Conservation (phyloP, 148 eudicot species). For the Fagopyrum esculentum region DNA sequence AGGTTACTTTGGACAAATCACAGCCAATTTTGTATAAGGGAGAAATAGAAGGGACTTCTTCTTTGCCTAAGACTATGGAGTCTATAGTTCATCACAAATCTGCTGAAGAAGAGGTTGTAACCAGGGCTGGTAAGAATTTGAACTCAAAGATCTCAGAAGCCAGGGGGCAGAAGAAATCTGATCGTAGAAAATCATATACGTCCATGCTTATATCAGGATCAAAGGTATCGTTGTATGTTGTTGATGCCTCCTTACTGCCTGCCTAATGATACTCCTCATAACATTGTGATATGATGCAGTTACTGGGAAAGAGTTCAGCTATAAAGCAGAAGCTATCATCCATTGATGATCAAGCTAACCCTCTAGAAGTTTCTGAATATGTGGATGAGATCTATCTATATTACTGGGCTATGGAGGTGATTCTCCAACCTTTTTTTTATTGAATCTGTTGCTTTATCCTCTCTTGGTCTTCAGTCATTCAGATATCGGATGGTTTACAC, state of each 20-base stretch:
- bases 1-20: slow-evolving; percentile 20
- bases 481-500: background rate
- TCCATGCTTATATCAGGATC: slow-evolving; percentile 52
- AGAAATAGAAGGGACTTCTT: slow-evolving; percentile 22
- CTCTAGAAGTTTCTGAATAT: slow-evolving; percentile 88
- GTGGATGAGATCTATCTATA: slow-evolving; percentile 87
- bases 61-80: slow-evolving; percentile 18
- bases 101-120: slow-evolving; percentile 20
- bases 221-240: slow-evolving; percentile 36
- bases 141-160: slow-evolving; percentile 21
- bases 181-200: slow-evolving; percentile 74
- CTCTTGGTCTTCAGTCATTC: background rate
- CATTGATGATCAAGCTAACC: slow-evolving; percentile 70
- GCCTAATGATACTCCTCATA: background rate
- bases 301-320: slow-evolving; percentile 31
- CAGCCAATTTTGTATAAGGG: slow-evolving; percentile 23
- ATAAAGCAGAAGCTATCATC: slow-evolving; percentile 33
- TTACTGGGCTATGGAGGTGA: slow-evolving; percentile 87
- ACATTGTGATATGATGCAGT: slow-evolving; percentile 29
- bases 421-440: background rate
- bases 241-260: background rate
- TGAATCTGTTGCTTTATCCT: background rate
- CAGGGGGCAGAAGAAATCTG: slow-evolving; percentile 35
- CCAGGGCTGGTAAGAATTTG: slow-evolving; percentile 19
- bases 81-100: slow-evolving; percentile 22